Base-by-base conservation (phyloP, 148 eudicot genomes). In the Cornus florida region DNA sequence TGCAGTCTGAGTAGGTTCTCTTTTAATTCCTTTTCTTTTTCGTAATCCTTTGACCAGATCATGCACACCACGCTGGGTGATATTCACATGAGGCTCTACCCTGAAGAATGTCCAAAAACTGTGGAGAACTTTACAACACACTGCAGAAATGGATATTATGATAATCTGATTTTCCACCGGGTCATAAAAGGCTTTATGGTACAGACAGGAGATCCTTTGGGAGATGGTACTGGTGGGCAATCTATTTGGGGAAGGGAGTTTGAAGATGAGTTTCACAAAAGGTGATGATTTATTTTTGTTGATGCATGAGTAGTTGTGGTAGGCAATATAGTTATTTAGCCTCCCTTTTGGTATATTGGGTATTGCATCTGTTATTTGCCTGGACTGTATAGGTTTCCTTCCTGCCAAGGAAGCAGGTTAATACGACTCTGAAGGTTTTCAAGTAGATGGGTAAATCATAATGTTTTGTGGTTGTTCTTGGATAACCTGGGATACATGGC, bases 201-300 rank as follows among this genome's bases (percentile, higher is more conserved):
- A 77, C 99, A 97, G 88, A 97, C 99, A 17, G 99, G 99, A 86
- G 99, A 97, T 85, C 99, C 99, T 62, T 86, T 97, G 84, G 99
- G 99, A 82, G 99, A 97, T 88, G 99, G 99, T 74, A 97, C 99
- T 75, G 99, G 99, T 81, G 99, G 99, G n/a, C 99, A 97, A 80
- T 97, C 99, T 81, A 97, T 97, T 50, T 97, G 99, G 99, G 99
- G 99, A 71, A 90, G 95, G 83, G 99, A 97, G 78, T 97, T 97
- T 77, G 99, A 97, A 80, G 99, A 97, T 69, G 99, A 97, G 82
- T 94, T 97, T 78, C 99, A 97, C 76, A 97, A 97, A 88, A 97
- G 99, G 99, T 92, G 72, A 78, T 28, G 57, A 76, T 32, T 32
- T 62, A 9, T n/a, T 48, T 72, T 28, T 69, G 73, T 70, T 20